Conservation (phyloP, 2,329 filamentous ascomycete species). For the Arthrobotrys sphaeroides region DNA sequence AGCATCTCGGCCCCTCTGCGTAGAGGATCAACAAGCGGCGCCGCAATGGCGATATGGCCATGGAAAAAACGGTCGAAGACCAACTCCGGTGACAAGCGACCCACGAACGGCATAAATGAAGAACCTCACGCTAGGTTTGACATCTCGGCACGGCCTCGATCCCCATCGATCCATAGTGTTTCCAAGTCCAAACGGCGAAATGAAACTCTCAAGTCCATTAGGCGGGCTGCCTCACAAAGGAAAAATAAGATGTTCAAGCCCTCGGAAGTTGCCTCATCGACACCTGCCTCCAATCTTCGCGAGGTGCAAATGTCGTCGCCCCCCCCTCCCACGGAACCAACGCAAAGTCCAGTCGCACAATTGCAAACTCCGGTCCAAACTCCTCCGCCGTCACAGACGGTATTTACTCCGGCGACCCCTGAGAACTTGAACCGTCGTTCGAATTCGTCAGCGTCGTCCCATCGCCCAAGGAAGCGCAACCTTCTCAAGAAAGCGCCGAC, state of each 20-base stretch:
- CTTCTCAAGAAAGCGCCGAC: slow-evolving; percentile 45
- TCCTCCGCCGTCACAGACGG: slow-evolving; percentile 42
- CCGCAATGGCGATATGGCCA: slow-evolving; percentile 57
- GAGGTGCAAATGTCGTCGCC: slow-evolving; percentile 44
- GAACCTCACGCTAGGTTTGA: slow-evolving; percentile 27
- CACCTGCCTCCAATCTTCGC: slow-evolving; percentile 28
- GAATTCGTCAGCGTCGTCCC: slow-evolving; percentile 56
- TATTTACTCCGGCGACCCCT: slow-evolving; percentile 35
- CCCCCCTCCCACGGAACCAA: slow-evolving; percentile 20
- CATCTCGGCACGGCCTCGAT: slow-evolving; percentile 19
- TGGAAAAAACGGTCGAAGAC: slow-evolving; percentile 58
- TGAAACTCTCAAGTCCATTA: slow-evolving; percentile 46
- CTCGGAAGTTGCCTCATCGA: slow-evolving; percentile 18
- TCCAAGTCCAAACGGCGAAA: slow-evolving; percentile 44
- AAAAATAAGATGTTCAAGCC: slow-evolving; percentile 33
- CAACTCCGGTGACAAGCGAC: slow-evolving; percentile 55
- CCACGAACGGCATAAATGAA: slow-evolving; percentile 47
- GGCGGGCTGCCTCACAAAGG: slow-evolving; percentile 45
- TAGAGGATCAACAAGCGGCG: slow-evolving; percentile 15
- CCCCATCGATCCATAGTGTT: slow-evolving; percentile 31
- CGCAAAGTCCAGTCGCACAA: slow-evolving; percentile 52
- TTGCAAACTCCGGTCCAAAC: slow-evolving; percentile 53
- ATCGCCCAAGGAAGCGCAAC: slow-evolving; percentile 54
- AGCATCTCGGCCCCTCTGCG: slow-evolving; percentile 18
- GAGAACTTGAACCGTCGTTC: slow-evolving; percentile 50